These are phyloP conservation scores for Collybiopsis confluens DNA, from an alignment of 768 basidiomycete species.

Conservation along the genomic window DNA sequence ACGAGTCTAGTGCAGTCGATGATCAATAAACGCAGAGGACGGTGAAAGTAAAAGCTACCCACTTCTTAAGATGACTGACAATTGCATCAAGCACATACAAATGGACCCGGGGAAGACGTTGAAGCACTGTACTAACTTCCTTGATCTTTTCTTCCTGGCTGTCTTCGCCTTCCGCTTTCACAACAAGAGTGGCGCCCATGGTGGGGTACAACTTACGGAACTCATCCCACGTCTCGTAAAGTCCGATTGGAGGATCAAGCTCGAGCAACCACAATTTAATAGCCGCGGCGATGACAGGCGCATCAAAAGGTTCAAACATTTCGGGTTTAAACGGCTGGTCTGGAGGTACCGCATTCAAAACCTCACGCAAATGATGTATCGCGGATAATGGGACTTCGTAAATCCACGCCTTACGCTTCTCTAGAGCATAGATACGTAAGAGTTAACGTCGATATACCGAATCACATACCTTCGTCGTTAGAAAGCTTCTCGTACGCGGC, in stretches of 20 bases:
- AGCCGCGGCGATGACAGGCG: slow-evolving; percentile 79
- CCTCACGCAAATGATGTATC: slow-evolving; percentile 82
- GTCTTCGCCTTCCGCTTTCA: slow-evolving; percentile 47
- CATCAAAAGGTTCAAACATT: slow-evolving; percentile 64
- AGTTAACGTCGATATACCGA: neutral
- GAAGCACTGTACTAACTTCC: slow-evolving; percentile 58
- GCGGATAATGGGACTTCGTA: slow-evolving; percentile 87
- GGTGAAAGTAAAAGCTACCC: slow-evolving; percentile 18
- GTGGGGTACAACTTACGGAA: slow-evolving; percentile 81
- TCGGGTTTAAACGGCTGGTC: slow-evolving; percentile 51
- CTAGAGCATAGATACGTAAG: slow-evolving; percentile 27
- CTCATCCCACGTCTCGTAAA: slow-evolving; percentile 93
- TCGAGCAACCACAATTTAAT: slow-evolving; percentile 92
- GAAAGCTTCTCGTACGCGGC: slow-evolving; percentile 59
- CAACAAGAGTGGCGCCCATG: slow-evolving; percentile 36
- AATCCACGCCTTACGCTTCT: slow-evolving; percentile 89
- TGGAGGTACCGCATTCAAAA: slow-evolving; percentile 68
- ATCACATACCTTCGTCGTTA: slow-evolving; percentile 55
- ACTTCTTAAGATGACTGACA: slow-evolving; percentile 73
- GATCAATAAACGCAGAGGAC: neutral
- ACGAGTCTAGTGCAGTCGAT: slow-evolving; percentile 49
- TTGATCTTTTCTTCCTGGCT: slow-evolving; percentile 59
- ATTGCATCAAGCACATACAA: slow-evolving; percentile 76
- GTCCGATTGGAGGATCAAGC: slow-evolving; percentile 77
- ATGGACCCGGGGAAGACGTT: slow-evolving; percentile 73